These are phyloP conservation scores for Pseudopyrenochaeta lycopersici DNA, from an alignment of 2,329 filamentous ascomycete genomes.

Conservation along the genomic window DNA sequence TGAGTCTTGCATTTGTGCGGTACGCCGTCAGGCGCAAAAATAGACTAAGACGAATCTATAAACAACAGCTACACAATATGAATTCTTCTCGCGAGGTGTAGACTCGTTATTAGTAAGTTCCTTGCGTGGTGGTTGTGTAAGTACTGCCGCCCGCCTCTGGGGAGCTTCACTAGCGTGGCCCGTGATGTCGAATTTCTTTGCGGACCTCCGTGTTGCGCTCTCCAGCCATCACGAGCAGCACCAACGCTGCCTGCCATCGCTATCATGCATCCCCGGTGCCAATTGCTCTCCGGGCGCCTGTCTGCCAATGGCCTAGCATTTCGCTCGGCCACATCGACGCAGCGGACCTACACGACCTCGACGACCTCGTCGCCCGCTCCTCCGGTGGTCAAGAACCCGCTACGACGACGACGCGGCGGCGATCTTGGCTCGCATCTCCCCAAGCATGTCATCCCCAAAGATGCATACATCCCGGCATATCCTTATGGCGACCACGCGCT, in stretches of 20 bases:
- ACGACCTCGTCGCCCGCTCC: constrained; percentile 8
- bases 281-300: constrained; percentile 39
- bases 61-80: neutral
- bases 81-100: too few species aligned
- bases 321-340: constrained; percentile 21
- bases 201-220: constrained; percentile 33
- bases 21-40: neutral
- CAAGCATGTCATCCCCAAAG: constrained; percentile 42
- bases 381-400: constrained; percentile 33
- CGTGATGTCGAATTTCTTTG: constrained; percentile 30
- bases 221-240: constrained; percentile 23
- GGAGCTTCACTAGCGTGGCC: constrained; percentile 11
- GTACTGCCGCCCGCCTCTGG: constrained; percentile 3
- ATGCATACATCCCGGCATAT: constrained; percentile 61
- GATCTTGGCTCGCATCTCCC: constrained; percentile 48
- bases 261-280: constrained; percentile 40
- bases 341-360: constrained; percentile 40
- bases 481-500: constrained; percentile 74
- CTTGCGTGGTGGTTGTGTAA: neutral
- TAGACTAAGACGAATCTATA: neutral
- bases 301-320: constrained; percentile 12
- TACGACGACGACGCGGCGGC: constrained; percentile 39
- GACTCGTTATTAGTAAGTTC: neutral
- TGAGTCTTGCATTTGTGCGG: constrained; percentile 42
- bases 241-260: constrained; percentile 13